phyloP scores from a whole-genome alignment of 768 basidiomycete species.

The Pisolithus orientalis region DNA sequence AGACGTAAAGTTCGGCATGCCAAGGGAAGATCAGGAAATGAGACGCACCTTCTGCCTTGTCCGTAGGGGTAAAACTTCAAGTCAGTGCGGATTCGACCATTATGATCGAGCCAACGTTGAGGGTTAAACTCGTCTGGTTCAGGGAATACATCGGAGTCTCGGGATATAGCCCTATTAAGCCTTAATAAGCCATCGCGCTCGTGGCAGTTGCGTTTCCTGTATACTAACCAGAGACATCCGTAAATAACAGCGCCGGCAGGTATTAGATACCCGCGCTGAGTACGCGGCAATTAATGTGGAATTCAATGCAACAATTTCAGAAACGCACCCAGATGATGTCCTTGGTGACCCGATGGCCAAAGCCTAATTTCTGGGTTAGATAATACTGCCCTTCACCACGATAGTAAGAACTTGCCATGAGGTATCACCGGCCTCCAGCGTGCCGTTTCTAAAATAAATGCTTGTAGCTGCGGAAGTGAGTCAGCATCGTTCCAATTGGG shows the following conservation, averaged over 20 bases:
- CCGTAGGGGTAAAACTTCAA: slow-evolving; percentile 46
- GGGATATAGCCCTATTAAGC: slow-evolving; percentile 39
- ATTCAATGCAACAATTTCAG: background rate
- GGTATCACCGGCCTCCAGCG: slow-evolving; percentile 31
- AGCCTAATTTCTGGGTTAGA: slow-evolving; percentile 23
- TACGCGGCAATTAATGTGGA: slow-evolving; percentile 28
- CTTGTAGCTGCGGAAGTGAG: slow-evolving; percentile 28
- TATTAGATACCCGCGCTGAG: slow-evolving; percentile 16
- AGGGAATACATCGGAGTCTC: slow-evolving; percentile 45
- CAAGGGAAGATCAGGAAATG: background rate
- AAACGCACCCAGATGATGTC: slow-evolving; percentile 53
- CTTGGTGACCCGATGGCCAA: slow-evolving; percentile 55
- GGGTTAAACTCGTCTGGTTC: slow-evolving; percentile 51
- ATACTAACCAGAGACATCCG: slow-evolving; percentile 16
- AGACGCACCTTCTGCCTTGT: slow-evolving; percentile 37
- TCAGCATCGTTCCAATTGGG: slow-evolving; percentile 30
- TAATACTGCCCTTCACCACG: background rate
- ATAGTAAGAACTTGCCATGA: slow-evolving; percentile 11
- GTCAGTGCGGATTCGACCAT: slow-evolving; percentile 41
- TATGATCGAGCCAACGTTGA: slow-evolving; percentile 43
- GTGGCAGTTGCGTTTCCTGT: background rate
- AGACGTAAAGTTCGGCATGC: background rate
- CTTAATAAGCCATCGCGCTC: background rate
- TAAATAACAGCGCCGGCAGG: slow-evolving; percentile 18
- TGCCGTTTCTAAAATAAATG: slow-evolving; percentile 30